A percentile compares a stretch with the other conserved stretches of the same genome.
Evolutionary conservation across 2,329 filamentous ascomycete genomes (phyloP).

Genomic region (Teratosphaeria pseudoeucalypti): DNA sequence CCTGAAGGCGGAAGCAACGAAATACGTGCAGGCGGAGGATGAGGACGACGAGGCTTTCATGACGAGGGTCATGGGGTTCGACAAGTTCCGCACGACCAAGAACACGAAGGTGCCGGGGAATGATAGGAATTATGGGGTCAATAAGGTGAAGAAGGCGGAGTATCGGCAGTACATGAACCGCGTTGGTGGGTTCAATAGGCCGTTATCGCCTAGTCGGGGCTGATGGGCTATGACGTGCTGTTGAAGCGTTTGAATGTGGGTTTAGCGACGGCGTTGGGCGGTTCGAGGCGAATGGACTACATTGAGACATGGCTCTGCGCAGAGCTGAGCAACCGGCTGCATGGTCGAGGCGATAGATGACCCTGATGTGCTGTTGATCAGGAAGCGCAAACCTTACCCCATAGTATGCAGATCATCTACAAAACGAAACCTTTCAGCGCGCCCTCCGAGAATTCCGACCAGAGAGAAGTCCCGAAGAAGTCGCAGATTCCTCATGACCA

Average conservation of each 20-base stretch:
- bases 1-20: neutral
- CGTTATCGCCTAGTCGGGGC: conserved; percentile 42
- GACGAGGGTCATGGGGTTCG: conserved; percentile 83
- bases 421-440: too few relatives aligned
- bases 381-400: neutral
- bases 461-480: neutral
- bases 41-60: conserved; percentile 62
- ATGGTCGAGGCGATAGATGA: too few relatives aligned
- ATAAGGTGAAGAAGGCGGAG: conserved; percentile 88
- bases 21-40: conserved; percentile 11
- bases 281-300: neutral
- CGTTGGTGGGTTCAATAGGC: conserved; percentile 70
- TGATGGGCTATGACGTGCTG: neutral
- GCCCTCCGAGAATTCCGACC: too few relatives aligned
- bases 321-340: too few relatives aligned
- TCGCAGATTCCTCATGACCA: neutral
- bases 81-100: conserved; percentile 75
- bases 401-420: too few relatives aligned
- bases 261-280: neutral
- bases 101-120: conserved; percentile 83
- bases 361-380: too few relatives aligned
- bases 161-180: conserved; percentile 97
- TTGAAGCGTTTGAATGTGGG: neutral
- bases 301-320: too few relatives aligned
- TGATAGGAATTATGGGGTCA: conserved; percentile 61